Evolutionary conservation across 495 filamentous ascomycete genomes (phyloP).

Genomic region (Podospora pseudoanserina): DNA sequence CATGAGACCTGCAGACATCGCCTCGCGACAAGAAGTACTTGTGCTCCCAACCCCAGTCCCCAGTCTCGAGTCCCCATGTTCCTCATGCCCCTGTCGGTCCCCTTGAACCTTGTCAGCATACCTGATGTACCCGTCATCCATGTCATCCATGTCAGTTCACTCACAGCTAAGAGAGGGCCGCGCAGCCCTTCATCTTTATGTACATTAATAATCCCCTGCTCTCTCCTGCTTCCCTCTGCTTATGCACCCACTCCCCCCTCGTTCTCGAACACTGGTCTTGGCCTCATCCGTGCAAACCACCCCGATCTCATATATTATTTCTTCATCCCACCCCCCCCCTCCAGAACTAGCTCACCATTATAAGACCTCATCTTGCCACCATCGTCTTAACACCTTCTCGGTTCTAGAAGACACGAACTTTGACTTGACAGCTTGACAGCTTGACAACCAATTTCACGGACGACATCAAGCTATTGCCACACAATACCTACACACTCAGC

Average conservation of each 20-base stretch:
- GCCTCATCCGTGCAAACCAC: not conserved
- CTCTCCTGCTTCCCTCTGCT: not conserved
- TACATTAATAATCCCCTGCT: slow-evolving; percentile 9
- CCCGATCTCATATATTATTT: not conserved
- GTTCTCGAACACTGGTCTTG: not conserved
- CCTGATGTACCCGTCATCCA: not conserved
- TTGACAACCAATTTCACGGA: too few relatives aligned
- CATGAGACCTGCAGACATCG: not conserved
- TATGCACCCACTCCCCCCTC: slow-evolving; percentile 10
- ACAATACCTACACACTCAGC: not conserved
- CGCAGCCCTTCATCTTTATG: not conserved
- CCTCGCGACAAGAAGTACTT: not conserved
- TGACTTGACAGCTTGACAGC: not conserved
- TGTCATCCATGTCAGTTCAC: not conserved
- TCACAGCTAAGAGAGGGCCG: slow-evolving; percentile 1
- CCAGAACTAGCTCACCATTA: not conserved
- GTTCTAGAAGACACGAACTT: not conserved
- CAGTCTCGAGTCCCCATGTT: not conserved
- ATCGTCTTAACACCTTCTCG: not conserved
- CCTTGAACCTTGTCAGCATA: not conserved
- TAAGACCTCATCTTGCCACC: not conserved
- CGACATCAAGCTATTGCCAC: not conserved
- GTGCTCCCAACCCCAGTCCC: not conserved
- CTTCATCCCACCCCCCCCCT: not conserved
- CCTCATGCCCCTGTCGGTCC: not conserved